Evolutionary conservation across 441 rosid genomes (phyloP), one percentile per base, ranked within the genome.

Genomic region (Melastoma candidum): DNA sequence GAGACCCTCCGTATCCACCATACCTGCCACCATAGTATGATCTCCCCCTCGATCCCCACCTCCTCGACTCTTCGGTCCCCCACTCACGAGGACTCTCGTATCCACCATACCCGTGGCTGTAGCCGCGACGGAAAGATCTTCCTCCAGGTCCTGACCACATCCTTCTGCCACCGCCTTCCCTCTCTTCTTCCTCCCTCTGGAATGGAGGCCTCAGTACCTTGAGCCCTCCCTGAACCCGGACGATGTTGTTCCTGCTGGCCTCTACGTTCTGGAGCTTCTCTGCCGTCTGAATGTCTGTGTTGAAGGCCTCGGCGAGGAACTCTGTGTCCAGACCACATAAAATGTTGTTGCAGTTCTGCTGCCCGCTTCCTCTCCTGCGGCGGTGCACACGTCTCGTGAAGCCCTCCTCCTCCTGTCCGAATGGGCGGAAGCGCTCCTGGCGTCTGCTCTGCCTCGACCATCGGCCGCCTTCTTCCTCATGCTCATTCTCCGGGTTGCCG

Each of bases 401-500:
- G 36, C 71, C 51, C 24, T 39, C 49, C 14, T 50, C 52, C 8
- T 57, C 54, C 24, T n/a, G 63, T 22, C 60, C 26, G 13, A 26
- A 48, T 39, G 52, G 48, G 9, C 22, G 50, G 44, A 10, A 8
- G 11, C 29, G 29, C n/a, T 27, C 27, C 51, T 14, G 50, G 8
- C 12, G 50, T 48, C 25, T 22, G 26, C 17, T 59, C 29, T 50
- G 63, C 12, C 50, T 12, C 17, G 29, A 53, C 7, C 14, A 49
- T 24, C 48, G 66, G 12, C 26, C 41, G 54, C 44, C 44, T 22
- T 41, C 59, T 22, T 14, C 44, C 36, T 46, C 66, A 61, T 70
- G 58, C 51, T 83, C 78, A 4, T 74, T 61, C 36, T 67, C 68
- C 48, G 63, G 86, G 78, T 87, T 82, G 12, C 97, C 96, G 7